Conservation (phyloP, 176 grass and related monocot species). For the Pontederia crassipes region DNA sequence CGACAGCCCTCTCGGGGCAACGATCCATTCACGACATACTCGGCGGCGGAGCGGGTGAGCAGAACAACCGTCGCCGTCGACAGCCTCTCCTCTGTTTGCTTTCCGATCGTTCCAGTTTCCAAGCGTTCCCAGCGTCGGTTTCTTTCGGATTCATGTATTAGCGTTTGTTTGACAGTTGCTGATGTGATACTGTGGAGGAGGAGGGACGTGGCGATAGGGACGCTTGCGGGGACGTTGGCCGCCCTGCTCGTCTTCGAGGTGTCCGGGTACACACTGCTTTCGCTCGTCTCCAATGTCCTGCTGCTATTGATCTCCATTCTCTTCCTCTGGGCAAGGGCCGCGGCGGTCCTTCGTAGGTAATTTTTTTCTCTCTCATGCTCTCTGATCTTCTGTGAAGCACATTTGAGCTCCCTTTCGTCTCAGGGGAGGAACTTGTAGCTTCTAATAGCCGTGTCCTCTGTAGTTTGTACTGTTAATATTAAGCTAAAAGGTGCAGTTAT, state of each 20-base stretch:
- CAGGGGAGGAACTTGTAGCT: too few relatives aligned
- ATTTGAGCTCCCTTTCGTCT: neutral
- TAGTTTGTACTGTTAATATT: too few relatives aligned
- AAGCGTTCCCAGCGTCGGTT: neutral
- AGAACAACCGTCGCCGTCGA: neutral
- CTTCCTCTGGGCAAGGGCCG: constrained; percentile 67
- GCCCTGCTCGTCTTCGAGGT: constrained; percentile 43
- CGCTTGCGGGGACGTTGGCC: constrained; percentile 31
- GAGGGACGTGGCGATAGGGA: constrained; percentile 27
- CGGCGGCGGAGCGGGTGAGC: constrained; percentile 9
- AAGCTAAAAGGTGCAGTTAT: too few relatives aligned
- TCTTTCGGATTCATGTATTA: neutral
- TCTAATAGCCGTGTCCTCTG: too few relatives aligned
- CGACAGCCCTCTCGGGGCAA: neutral
- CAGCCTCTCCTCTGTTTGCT: neutral
- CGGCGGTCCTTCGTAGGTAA: constrained; percentile 58
- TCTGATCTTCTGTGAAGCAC: neutral
- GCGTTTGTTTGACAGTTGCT: constrained; percentile 20
- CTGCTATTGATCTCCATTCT: constrained; percentile 72
- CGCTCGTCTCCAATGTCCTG: constrained; percentile 54
- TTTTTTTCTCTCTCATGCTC: neutral
- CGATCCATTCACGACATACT: constrained; percentile 12
- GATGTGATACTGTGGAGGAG: constrained; percentile 79
- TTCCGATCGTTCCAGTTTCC: neutral
- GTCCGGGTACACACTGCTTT: constrained; percentile 43